Evolutionary conservation across 768 basidiomycete genomes (phyloP).

Genomic region (Termitomyces sp.): DNA sequence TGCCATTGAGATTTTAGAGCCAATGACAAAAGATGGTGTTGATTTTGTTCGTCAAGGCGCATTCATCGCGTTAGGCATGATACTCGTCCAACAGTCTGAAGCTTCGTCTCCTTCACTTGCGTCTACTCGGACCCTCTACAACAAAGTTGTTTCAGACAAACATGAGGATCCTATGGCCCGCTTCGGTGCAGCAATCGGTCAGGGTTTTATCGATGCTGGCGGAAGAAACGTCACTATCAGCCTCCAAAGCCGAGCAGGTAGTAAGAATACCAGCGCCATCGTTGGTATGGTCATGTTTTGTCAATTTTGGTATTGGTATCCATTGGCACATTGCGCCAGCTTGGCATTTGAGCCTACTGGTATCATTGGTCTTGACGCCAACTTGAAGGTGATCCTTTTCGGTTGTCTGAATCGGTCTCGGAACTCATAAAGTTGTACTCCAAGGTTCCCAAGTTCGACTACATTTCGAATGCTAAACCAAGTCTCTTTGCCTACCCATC

Average conservation of each 20-base stretch:
- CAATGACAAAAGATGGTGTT: conserved; percentile 96
- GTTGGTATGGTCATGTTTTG: conserved; percentile 98
- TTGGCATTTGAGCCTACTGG: conserved; percentile 94
- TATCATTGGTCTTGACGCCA: conserved; percentile 84
- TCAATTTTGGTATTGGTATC: conserved; percentile 99
- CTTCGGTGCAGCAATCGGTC: conserved; percentile 93
- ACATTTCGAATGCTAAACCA: conserved; percentile 84
- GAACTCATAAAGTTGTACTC: conserved; percentile 5
- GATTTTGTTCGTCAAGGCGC: conserved; percentile 99
- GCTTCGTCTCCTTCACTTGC: conserved; percentile 80
- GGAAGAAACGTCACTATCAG: conserved; percentile 95
- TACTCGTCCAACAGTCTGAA: conserved; percentile 95
- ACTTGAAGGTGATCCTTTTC: conserved; percentile 61
- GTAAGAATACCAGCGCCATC: conserved; percentile 87
- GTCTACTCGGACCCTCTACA: conserved; percentile 77
- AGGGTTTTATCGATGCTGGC: conserved; percentile 97
- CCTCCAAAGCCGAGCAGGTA: conserved; percentile 89
- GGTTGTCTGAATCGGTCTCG: background rate
- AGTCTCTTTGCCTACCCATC: conserved; percentile 92
- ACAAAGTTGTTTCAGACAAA: conserved; percentile 90
- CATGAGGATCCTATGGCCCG: conserved; percentile 99
- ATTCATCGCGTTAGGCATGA: conserved; percentile 92
- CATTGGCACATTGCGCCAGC: conserved; percentile 88
- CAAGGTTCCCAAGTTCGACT: conserved; percentile 91
- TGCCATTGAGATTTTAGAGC: conserved; percentile 93